A percentile compares a stretch with the other conserved stretches of the same genome.
These are phyloP conservation scores for Ambrosiella xylebori DNA, from an alignment of 2,329 filamentous ascomycete genomes.

Conservation along the genomic window DNA sequence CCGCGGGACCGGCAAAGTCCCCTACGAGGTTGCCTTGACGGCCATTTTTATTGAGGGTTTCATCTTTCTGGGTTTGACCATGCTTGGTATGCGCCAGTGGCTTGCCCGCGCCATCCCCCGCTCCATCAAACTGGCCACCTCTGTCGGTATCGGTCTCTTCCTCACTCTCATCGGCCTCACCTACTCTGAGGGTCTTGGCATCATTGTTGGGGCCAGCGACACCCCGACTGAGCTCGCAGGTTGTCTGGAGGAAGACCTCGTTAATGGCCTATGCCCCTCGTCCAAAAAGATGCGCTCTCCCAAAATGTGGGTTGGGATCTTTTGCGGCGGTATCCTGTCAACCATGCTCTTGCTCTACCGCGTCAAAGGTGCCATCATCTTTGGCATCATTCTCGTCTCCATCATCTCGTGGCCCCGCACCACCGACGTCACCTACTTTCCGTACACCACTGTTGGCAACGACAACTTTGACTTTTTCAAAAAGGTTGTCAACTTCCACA, in stretches of 20 bases:
- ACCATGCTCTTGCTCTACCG: constrained; percentile 70
- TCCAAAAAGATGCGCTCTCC: constrained; percentile 63
- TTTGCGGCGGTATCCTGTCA: constrained; percentile 67
- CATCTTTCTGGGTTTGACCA: constrained; percentile 63
- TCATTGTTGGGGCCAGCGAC: constrained; percentile 48
- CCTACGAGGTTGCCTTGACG: constrained; percentile 61
- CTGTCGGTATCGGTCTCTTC: constrained; percentile 73
- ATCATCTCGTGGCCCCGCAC: constrained; percentile 76
- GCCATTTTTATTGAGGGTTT: constrained; percentile 81
- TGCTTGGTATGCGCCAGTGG: constrained; percentile 75
- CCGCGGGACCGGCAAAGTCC: constrained; percentile 55
- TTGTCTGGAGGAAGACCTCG: constrained; percentile 29
- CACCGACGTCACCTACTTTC: constrained; percentile 67
- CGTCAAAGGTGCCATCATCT: constrained; percentile 73
- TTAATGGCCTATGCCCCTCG: constrained; percentile 37
- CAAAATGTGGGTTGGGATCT: constrained; percentile 76
- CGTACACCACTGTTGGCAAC: constrained; percentile 51
- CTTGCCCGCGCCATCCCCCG: constrained; percentile 66
- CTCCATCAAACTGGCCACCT: constrained; percentile 74
- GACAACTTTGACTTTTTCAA: constrained; percentile 72
- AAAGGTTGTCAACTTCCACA: constrained; percentile 69
- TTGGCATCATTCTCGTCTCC: constrained; percentile 66
- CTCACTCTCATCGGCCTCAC: constrained; percentile 60
- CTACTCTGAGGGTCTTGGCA: constrained; percentile 67
- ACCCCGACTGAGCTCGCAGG: constrained; percentile 64